phyloP scores from a whole-genome alignment of 495 filamentous ascomycete species.

The Collariella sp. region DNA sequence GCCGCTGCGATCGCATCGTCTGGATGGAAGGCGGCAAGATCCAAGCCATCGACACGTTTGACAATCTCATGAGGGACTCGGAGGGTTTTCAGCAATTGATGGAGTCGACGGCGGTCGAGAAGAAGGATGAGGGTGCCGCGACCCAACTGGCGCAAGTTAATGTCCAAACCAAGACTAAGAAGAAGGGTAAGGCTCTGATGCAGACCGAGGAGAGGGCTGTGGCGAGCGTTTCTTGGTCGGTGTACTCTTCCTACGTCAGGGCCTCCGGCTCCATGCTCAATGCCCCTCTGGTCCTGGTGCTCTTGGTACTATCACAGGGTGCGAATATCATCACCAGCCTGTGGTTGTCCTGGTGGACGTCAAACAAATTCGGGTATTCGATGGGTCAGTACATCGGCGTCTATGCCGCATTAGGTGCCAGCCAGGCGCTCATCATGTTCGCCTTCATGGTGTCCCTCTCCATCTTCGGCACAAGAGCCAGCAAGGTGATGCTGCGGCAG shows the following conservation, averaged over 20 bases:
- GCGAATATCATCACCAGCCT: slow-evolving; percentile 79
- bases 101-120: slow-evolving; percentile 69
- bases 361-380: slow-evolving; percentile 56
- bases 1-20: slow-evolving; percentile 80
- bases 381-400: slow-evolving; percentile 74
- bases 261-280: slow-evolving; percentile 74
- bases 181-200: slow-evolving; percentile 66
- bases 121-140: slow-evolving; percentile 40
- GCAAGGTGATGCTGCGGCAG: slow-evolving; percentile 72
- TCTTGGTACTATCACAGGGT: slow-evolving; percentile 65
- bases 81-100: slow-evolving; percentile 69
- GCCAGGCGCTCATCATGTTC: slow-evolving; percentile 74
- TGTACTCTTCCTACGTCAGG: slow-evolving; percentile 71
- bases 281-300: slow-evolving; percentile 51
- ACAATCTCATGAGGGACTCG: slow-evolving; percentile 72
- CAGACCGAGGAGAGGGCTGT: slow-evolving; percentile 81
- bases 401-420: slow-evolving; percentile 67
- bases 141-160: slow-evolving; percentile 37
- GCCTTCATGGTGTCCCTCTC: slow-evolving; percentile 53
- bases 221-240: slow-evolving; percentile 71
- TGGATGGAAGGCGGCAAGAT: slow-evolving; percentile 84
- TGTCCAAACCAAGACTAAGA: slow-evolving; percentile 51
- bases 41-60: slow-evolving; percentile 75
- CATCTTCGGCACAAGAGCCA: slow-evolving; percentile 69
- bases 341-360: slow-evolving; percentile 92